phyloP scores from a whole-genome alignment of 352 stramenopile genomes.

The Pythium dissimile region DNA sequence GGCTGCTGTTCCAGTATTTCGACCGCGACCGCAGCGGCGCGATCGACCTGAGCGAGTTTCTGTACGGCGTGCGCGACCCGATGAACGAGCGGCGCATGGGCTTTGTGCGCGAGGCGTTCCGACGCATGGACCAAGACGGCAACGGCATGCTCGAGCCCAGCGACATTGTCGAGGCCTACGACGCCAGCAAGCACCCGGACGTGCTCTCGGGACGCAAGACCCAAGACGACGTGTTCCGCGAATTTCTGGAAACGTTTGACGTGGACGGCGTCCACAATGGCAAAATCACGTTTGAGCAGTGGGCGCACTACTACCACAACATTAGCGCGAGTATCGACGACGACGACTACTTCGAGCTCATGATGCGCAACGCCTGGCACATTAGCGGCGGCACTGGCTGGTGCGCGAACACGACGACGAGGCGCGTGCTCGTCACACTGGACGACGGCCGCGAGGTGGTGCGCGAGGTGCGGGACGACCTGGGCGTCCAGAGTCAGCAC shows the following conservation, averaged over 20 bases:
- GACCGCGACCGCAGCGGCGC: conserved; percentile 74
- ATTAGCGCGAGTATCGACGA: conserved; percentile 85
- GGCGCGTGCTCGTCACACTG: conserved; percentile 58
- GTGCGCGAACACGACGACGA: conserved; percentile 58
- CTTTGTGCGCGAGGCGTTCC: conserved; percentile 81
- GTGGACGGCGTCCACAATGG: conserved; percentile 66
- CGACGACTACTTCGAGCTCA: conserved; percentile 92
- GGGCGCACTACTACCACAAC: conserved; percentile 88
- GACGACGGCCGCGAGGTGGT: conserved; percentile 46
- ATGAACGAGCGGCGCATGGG: conserved; percentile 63
- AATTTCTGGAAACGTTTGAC: conserved; percentile 87
- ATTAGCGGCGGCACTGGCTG: conserved; percentile 50
- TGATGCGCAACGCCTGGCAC: conserved; percentile 88
- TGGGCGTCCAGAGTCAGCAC: conserved; percentile 34
- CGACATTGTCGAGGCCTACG: conserved; percentile 79
- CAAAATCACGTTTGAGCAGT: conserved; percentile 66
- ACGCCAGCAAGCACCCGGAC: conserved; percentile 81
- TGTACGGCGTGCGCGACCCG: conserved; percentile 71
- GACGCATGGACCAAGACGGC: conserved; percentile 73
- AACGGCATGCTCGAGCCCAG: conserved; percentile 72
- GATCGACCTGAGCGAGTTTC: conserved; percentile 86
- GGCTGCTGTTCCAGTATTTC: conserved; percentile 80
- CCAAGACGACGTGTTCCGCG: conserved; percentile 58
- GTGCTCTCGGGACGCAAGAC: conserved; percentile 71
- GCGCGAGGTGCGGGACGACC: conserved; percentile 41